Base-by-base conservation (phyloP, 2,329 filamentous ascomycete genomes). In the Apiospora kogelbergensis region DNA sequence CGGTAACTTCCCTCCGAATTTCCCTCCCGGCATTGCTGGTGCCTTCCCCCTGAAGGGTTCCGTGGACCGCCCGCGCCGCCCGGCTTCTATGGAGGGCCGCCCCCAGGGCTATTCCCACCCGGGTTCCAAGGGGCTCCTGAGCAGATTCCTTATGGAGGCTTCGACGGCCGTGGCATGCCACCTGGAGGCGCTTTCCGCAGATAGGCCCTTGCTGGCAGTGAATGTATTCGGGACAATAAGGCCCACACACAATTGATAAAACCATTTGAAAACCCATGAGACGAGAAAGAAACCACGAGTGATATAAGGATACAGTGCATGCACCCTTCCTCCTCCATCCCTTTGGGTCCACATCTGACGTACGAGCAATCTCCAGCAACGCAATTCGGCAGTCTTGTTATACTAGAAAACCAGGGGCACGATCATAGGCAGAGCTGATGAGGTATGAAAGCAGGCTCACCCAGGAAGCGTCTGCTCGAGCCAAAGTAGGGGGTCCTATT, bases 21-120 rank as follows among this genome's bases (percentile, higher is more conserved):
- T 90, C 71, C 85, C 87, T 17, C 84, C 84, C 6, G 81, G 79
- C 17, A 82, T 89, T 78, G 80, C 78, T 42, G 85, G 81, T 17
- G 79, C 78, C 20, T 84, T 84, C 70, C 85, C 20, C 85, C 83
- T 11, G 84, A 87, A n/a, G 86, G 10, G 11, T 57, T 67, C 81
- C 76, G 84, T 88, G 81, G 81, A 81, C 83, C 82, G 46, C 87
- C 87, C 5, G 45, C 66, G 2, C 66, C 66, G n/a, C 46, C 46
- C 5, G 46, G 46, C 22, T 67, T 67, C 15, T 60, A 60, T 44
- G 66, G 66, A 26, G 46, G 53, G 3, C 66, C 66, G 33, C 89
- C 89, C 6, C 89, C 88, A 1, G 87, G 86, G 13, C 88, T 89
- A 74, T 88, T 84, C 71, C 22, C 89, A 88, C 74, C 81, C 89